Percentiles rank a stretch among this genome's conserved stretches.
phyloP scores from a whole-genome alignment of 2,329 filamentous ascomycete genomes.

The Anisogramma anomala region DNA sequence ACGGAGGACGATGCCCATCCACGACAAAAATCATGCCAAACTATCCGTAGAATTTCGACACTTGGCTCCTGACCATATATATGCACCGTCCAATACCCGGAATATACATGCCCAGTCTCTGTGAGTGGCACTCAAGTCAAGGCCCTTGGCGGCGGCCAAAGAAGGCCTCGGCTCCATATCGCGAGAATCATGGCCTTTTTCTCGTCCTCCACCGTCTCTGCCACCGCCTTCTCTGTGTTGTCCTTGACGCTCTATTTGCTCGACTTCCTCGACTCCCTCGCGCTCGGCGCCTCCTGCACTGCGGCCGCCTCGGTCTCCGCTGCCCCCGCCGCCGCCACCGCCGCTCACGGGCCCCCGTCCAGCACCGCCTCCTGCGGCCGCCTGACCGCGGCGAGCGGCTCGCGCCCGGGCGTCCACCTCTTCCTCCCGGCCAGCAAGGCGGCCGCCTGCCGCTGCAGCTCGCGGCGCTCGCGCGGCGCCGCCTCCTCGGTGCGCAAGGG shows the following conservation, averaged over 20 bases:
- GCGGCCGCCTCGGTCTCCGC: conserved; percentile 20
- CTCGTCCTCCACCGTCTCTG: conserved; percentile 15
- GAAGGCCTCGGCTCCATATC: no score
- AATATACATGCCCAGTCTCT: no score
- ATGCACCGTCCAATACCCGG: conserved; percentile 7
- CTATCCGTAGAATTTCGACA: no score
- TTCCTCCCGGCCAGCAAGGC: conserved; percentile 48
- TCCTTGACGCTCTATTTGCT: conserved; percentile 16
- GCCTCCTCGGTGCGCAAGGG: conserved; percentile 23
- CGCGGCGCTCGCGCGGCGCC: conserved; percentile 27
- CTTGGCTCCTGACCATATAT: no score
- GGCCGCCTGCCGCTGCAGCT: conserved; percentile 48
- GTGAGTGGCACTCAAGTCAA: no score
- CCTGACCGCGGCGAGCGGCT: no score
- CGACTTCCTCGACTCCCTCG: not conserved
- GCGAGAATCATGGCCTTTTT: not conserved
- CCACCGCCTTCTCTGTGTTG: conserved; percentile 17
- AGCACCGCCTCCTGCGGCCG: no score
- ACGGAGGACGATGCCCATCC: not conserved
- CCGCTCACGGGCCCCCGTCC: no score
- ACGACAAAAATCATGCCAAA: no score
- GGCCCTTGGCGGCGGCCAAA: no score
- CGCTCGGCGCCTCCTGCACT: conserved; percentile 28
- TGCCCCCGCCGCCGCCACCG: conserved; percentile 19
- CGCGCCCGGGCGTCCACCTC: conserved; percentile 44